Conservation (phyloP, 768 basidiomycete genomes). For the Panellus pusillus region DNA sequence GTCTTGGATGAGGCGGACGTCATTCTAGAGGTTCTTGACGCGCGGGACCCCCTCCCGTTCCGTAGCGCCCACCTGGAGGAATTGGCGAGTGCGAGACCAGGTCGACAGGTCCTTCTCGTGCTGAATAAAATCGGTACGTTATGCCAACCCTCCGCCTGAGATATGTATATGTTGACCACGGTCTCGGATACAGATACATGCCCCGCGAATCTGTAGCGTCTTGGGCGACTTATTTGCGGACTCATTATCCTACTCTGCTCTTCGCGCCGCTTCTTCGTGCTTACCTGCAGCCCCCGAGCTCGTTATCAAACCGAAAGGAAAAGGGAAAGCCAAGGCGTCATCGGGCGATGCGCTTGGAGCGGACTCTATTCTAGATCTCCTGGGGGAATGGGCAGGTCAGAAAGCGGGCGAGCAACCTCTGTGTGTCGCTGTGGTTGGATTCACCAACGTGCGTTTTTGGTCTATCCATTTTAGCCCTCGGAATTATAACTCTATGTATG, state of each 20-base stretch:
- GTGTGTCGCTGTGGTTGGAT: constrained; percentile 77
- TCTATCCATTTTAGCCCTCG: constrained; percentile 4
- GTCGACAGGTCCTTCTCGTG: constrained; percentile 59
- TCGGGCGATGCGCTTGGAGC: constrained; percentile 62
- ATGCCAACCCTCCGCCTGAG: neutral
- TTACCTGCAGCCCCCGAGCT: constrained; percentile 40
- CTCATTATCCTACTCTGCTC: constrained; percentile 60
- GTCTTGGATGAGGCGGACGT: constrained; percentile 81
- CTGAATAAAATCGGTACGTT: constrained; percentile 85
- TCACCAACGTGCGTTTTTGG: constrained; percentile 64
- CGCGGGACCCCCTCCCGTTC: constrained; percentile 75
- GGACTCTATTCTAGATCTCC: constrained; percentile 47
- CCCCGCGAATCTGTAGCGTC: constrained; percentile 67
- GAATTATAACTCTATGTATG: constrained; percentile 3
- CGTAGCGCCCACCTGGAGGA: constrained; percentile 66
- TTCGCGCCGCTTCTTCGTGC: constrained; percentile 75
- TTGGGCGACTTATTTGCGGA: constrained; percentile 67
- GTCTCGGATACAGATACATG: constrained; percentile 57
- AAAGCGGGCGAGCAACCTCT: constrained; percentile 53
- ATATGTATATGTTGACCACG: neutral
- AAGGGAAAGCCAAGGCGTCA: constrained; percentile 44
- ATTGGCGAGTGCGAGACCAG: constrained; percentile 40
- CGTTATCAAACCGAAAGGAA: constrained; percentile 37
- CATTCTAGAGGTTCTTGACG: constrained; percentile 79
- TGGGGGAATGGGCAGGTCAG: constrained; percentile 47